Base-by-base conservation (phyloP, 2,329 filamentous ascomycete species). In the Periconia sp. region DNA sequence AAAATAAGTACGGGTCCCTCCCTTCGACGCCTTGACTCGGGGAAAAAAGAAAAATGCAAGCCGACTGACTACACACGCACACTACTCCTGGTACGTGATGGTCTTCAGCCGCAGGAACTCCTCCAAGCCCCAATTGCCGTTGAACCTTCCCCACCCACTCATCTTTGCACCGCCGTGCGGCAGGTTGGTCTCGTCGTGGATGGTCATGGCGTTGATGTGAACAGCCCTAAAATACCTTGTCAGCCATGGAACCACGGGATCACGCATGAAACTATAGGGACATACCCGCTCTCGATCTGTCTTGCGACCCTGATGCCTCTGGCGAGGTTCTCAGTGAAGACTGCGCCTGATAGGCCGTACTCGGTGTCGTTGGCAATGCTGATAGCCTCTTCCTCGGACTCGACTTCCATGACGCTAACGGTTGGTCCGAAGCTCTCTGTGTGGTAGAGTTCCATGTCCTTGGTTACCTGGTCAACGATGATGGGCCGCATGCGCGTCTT, bases 401-500 rank as follows among this genome's bases (percentile, higher is more conserved):
- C 79, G 23, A 92, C 80, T 19, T 82, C 78, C 14, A 88, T 82
- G 18, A 94, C 66, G 15, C 85, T 85, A 1, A 92, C 88, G 0
- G 83, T 85, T 0, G 91, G 90, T 0, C 89, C 91, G 63, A 95
- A 95, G 1, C 84, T 88, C 74, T 95, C 91, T 1, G 82, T 86
- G 60, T 82, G 76, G 73, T 88, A 93, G 15, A 95, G 74, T 52
- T 90, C 86, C 90, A 93, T 94, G 0, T 83, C 81, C 57, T 82
- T 80, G 27, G 76, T 87, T 15, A 92, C 85, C 54, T 82, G 82
- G 27, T 83, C 83, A 0, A 95, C 75, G 51, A 93, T 82, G 51
- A 90, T 76, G 3, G 89, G 88, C 1, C 83, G 81, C 77, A 91
- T 77, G 40, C 74, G 68, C 17, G 77, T 77, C 42, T 65, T 59